Evolutionary conservation across 1,284 basidiomycete species (phyloP), one percentile per base, ranked within the genome.

Genomic region (Sporisorium iseilematis-ciliati): DNA sequence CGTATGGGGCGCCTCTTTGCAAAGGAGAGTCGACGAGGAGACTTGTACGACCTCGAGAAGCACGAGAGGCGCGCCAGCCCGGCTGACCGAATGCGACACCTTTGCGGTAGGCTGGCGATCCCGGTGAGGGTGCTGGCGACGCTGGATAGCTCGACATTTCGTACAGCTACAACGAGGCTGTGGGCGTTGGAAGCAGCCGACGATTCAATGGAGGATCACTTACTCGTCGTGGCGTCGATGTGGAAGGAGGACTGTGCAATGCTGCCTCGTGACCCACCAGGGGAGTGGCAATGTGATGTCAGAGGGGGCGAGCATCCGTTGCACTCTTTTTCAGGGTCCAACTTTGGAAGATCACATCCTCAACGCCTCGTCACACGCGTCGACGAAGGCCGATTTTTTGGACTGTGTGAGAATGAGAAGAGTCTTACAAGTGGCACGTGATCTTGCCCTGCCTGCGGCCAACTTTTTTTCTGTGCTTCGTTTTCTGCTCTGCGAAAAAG

Each of bases 41-140:
- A 40, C 66, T 75, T 2, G 58, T 35, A 31, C 72, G 58, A 20
- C 72, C 66, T 25, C 65, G 55, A 46, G 72, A 69, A 25, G 63
- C 66, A 18, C 72, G 65, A 49, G 72, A 69, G 20, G 72, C 72
- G 10, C 66, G 60, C 72, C 72, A 75, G 16, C 72, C 72, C n/a
- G 72, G 72, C 53, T 75, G 65, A 38, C 72, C 72, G 60, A 75
- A 75, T 21, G 72, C 72, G 8, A 75, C 72, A 38, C 72, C 72
- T 31, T 75, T 75, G 58, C 72, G 72, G 23, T 75, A 75, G 7
- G 72, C 72, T 12, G 72, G 66, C 35, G 66, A 69, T 3, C 72
- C 72, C 0, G 66, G 66, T 14, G 72, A 69, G 18, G 57, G 62
- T 12, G 55, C 61, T 12, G 63, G 66, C 3, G 72, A 69, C 8